These are phyloP conservation scores for Arabidopsis suecica DNA, from an alignment of 345 rosid genomes.

Conservation along the genomic window DNA sequence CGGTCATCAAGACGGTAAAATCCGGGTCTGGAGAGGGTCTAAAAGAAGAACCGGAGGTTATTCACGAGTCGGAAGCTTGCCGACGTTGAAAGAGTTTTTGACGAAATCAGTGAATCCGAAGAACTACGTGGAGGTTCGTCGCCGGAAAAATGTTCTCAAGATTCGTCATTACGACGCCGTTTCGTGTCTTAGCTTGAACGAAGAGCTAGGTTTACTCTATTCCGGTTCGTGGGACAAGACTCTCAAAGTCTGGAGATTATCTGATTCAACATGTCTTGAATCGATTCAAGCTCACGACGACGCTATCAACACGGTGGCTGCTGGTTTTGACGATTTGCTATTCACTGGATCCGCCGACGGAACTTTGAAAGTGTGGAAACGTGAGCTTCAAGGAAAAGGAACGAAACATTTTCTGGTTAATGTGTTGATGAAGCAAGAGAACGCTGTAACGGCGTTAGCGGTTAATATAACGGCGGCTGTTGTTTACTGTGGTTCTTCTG, in stretches of 20 bases:
- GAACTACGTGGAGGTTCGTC: slow-evolving; percentile 65
- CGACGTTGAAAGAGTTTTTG: slow-evolving; percentile 55
- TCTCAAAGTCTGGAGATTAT: slow-evolving; percentile 62
- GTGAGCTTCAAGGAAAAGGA: slow-evolving; percentile 63
- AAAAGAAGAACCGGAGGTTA: slow-evolving; percentile 44
- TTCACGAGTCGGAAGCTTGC: slow-evolving; percentile 59
- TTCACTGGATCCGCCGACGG: slow-evolving; percentile 83
- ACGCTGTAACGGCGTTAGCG: slow-evolving; percentile 80
- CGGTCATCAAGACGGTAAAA: slow-evolving; percentile 77
- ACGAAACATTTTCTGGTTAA: slow-evolving; percentile 62
- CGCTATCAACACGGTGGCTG: slow-evolving; percentile 61
- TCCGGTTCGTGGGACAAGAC: slow-evolving; percentile 79
- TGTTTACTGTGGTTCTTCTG: slow-evolving; percentile 75
- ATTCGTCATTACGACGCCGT: slow-evolving; percentile 70
- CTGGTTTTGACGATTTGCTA: slow-evolving; percentile 54
- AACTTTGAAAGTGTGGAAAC: slow-evolving; percentile 67
- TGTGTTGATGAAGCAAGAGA: slow-evolving; percentile 66
- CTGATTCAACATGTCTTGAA: slow-evolving; percentile 63
- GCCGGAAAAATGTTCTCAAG: slow-evolving; percentile 54
- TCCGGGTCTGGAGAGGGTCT: slow-evolving; percentile 65
- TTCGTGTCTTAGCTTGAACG: slow-evolving; percentile 62
- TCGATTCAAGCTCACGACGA: slow-evolving; percentile 70
- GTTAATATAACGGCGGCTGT: slow-evolving; percentile 54
- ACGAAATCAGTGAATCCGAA: slow-evolving; percentile 62
- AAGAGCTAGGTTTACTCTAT: slow-evolving; percentile 59